Evolutionary conservation across 768 basidiomycete species (phyloP).

Genomic region (Tylopilus sp.): DNA sequence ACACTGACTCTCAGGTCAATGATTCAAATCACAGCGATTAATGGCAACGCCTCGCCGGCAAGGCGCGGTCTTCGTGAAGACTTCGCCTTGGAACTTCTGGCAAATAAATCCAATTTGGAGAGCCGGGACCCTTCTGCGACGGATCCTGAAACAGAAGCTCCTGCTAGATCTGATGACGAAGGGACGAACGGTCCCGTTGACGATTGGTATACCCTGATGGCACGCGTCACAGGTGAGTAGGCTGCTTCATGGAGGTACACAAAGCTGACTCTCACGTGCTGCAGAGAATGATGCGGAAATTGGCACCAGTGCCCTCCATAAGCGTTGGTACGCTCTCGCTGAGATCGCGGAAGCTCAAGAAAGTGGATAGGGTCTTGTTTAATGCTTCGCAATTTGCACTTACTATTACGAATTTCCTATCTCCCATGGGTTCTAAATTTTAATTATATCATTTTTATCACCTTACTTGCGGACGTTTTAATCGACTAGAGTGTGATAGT

Average conservation of each 20-base stretch:
- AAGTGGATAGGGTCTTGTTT: background rate
- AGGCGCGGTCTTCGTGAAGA: background rate
- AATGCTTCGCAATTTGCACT: background rate
- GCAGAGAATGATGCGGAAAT: background rate
- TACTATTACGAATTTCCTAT: background rate
- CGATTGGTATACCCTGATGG: background rate
- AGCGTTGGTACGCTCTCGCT: constrained; percentile 8
- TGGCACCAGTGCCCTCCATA: background rate
- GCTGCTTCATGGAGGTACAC: background rate
- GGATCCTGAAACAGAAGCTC: background rate
- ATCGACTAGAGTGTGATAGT: too few relatives aligned
- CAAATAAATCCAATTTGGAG: background rate
- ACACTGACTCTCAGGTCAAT: background rate
- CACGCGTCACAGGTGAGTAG: constrained; percentile 2
- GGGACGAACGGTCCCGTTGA: background rate
- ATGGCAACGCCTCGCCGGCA: background rate
- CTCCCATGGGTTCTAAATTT: background rate
- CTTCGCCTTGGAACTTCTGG: background rate
- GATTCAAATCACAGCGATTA: constrained; percentile 1
- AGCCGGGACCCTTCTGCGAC: background rate
- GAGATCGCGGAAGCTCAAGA: constrained; percentile 1
- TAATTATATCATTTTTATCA: background rate
- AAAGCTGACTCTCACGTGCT: background rate
- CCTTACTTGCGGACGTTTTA: too few relatives aligned
- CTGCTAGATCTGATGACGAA: background rate